A percentile compares a stretch with the other conserved stretches of the same genome.
Evolutionary conservation across 2,329 filamentous ascomycete species (phyloP).

Genomic region (Myriosclerotinia duriaeana): DNA sequence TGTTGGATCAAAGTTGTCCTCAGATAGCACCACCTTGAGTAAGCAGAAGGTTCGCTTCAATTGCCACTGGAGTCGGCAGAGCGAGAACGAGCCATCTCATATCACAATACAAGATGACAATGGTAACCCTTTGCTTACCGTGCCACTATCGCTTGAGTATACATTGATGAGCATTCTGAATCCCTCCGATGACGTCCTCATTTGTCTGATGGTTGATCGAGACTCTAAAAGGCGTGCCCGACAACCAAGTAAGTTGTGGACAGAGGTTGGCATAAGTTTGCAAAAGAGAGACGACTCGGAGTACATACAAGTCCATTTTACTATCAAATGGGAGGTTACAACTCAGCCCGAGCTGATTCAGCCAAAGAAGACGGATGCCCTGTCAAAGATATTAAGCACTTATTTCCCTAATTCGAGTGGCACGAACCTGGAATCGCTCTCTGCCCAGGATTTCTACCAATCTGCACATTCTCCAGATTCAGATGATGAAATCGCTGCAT

Average conservation of each 20-base stretch:
- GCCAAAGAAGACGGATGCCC: slow-evolving; percentile 26
- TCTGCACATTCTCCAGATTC: slow-evolving; percentile 61
- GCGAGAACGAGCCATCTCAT: slow-evolving; percentile 23
- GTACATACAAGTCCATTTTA: slow-evolving; percentile 33
- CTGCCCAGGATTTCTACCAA: slow-evolving; percentile 64
- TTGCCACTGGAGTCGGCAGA: slow-evolving; percentile 27
- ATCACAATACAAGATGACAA: slow-evolving; percentile 32
- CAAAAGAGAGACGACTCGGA: slow-evolving; percentile 29
- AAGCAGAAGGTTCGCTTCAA: slow-evolving; percentile 28
- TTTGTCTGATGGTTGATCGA: slow-evolving; percentile 32
- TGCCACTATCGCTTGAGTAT: slow-evolving; percentile 22
- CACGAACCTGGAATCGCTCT: slow-evolving; percentile 41
- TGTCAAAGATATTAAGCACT: slow-evolving; percentile 35
- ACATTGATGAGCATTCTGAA: not conserved
- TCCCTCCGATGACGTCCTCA: slow-evolving; percentile 31
- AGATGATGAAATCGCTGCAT: slow-evolving; percentile 43
- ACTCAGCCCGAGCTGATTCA: slow-evolving; percentile 31
- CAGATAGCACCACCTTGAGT: slow-evolving; percentile 24
- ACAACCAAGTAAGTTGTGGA: slow-evolving; percentile 36
- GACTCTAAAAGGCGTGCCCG: slow-evolving; percentile 33
- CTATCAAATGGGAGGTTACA: slow-evolving; percentile 39
- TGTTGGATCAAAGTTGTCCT: slow-evolving; percentile 25
- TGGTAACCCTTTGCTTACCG: slow-evolving; percentile 27
- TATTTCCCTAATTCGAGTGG: slow-evolving; percentile 37
- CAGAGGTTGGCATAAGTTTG: slow-evolving; percentile 34